Conservation (phyloP, 495 filamentous ascomycete genomes). For the Aspergillus kassunensis region DNA sequence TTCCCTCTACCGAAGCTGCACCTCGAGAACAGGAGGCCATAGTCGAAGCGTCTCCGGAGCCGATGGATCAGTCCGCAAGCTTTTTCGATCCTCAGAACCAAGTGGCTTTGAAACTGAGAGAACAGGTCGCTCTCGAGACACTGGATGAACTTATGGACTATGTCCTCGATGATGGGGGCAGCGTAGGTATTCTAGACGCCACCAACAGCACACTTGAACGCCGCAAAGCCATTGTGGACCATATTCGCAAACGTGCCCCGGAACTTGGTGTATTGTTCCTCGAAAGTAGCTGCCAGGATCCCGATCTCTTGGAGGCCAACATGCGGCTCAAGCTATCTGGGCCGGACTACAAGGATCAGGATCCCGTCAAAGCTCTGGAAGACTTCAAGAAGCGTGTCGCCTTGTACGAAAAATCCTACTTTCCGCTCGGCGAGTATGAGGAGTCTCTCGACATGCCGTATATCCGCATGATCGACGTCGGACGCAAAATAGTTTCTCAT, state of each 20-base stretch:
- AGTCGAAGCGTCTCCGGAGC: conserved; percentile 40
- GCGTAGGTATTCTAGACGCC: conserved; percentile 96
- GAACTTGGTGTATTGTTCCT: conserved; percentile 88
- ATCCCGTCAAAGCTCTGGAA: conserved; percentile 72
- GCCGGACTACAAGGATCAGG: conserved; percentile 91
- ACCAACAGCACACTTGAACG: conserved; percentile 92
- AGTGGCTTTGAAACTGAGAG: conserved; percentile 74
- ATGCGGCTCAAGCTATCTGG: conserved; percentile 98
- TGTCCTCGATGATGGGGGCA: conserved; percentile 73
- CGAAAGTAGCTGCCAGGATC: conserved; percentile 86
- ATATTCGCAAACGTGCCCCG: conserved; percentile 74
- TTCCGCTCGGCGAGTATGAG: conserved; percentile 87
- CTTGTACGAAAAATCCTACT: conserved; percentile 89
- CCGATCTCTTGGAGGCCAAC: conserved; percentile 81
- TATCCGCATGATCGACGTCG: conserved; percentile 96
- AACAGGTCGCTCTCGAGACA: conserved; percentile 88
- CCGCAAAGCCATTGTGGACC: conserved; percentile 75
- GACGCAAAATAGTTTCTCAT: conserved; percentile 85
- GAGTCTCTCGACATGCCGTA: conserved; percentile 85
- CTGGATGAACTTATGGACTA: conserved; percentile 89
- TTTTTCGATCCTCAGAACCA: conserved; percentile 95
- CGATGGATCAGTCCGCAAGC: conserved; percentile 80
- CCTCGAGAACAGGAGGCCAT: conserved; percentile 24
- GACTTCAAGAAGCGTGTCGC: conserved; percentile 95
- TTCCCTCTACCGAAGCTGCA: conserved; percentile 25